Percentiles rank a stretch among this genome's conserved stretches.
phyloP scores from a whole-genome alignment of 2,329 filamentous ascomycete genomes.

The Alternaria solani region DNA sequence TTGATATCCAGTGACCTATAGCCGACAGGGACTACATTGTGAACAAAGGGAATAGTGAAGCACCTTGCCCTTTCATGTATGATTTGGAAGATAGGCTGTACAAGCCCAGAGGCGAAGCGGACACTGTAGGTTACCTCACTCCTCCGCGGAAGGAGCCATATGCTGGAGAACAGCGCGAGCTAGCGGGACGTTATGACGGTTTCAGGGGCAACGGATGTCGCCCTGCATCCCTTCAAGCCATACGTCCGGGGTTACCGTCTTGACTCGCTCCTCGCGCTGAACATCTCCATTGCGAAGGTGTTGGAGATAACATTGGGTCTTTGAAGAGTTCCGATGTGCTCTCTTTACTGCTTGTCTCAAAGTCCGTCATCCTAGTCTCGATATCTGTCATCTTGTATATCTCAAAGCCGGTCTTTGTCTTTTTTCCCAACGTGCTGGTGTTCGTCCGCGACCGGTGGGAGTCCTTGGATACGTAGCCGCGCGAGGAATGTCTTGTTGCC shows the following conservation, averaged over 20 bases:
- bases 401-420: conserved; percentile 2
- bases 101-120: not conserved
- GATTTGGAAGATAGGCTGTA: not conserved
- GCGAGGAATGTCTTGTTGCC: not conserved
- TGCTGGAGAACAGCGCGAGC: not conserved
- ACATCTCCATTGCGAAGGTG: not conserved
- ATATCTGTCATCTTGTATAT: conserved; percentile 5
- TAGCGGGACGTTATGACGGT: not conserved
- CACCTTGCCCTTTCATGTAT: not conserved
- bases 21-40: too few species aligned
- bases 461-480: not conserved
- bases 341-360: conserved; percentile 1
- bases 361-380: not conserved
- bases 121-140: too few species aligned
- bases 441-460: not conserved
- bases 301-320: not conserved
- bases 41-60: not conserved
- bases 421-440: not conserved
- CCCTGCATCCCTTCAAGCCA: not conserved
- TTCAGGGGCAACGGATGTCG: not conserved
- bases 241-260: not conserved
- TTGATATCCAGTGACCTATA: not conserved
- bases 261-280: not conserved
- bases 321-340: not conserved
- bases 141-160: not conserved